These are phyloP conservation scores for Larix kaempferi DNA, from an alignment of 75 land plant genomes.

Conservation along the genomic window DNA sequence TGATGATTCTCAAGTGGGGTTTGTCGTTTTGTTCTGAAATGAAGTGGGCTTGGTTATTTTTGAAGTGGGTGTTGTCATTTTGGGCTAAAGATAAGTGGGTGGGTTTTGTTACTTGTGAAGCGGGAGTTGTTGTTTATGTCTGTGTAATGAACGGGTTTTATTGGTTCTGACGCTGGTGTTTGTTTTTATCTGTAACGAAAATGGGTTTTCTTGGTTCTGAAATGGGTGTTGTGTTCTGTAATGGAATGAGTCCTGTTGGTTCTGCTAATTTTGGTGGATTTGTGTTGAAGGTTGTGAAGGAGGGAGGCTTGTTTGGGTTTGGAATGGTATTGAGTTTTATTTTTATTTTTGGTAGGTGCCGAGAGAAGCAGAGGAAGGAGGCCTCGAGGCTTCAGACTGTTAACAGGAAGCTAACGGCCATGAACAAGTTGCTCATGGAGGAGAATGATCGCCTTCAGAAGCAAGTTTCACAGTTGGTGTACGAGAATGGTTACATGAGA, in stretches of 20 bases:
- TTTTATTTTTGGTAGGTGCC: conserved; percentile 36
- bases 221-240: not conserved
- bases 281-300: conserved; percentile 43
- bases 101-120: not conserved
- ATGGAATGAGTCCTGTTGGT: conserved; percentile 25
- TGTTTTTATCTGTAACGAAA: conserved; percentile 29
- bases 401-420: conserved; percentile 67
- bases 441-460: conserved; percentile 77
- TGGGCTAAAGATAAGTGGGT: no score
- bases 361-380: conserved; percentile 80
- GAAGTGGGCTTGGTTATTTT: no score
- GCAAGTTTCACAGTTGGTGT: conserved; percentile 67
- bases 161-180: conserved; percentile 29
- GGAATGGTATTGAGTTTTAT: not conserved
- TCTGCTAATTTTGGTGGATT: conserved; percentile 16
- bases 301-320: conserved; percentile 4
- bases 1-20: no score
- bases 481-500: conserved; percentile 69
- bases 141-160: conserved; percentile 28
- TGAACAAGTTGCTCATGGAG: conserved; percentile 85
- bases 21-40: no score
- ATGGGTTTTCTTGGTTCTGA: not conserved
- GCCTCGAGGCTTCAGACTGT: conserved; percentile 69
- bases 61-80: no score
- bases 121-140: not conserved